A percentile compares a stretch with the other conserved stretches of the same genome.
Conservation (phyloP, 345 rosid genomes). For the Jatropha curcas region DNA sequence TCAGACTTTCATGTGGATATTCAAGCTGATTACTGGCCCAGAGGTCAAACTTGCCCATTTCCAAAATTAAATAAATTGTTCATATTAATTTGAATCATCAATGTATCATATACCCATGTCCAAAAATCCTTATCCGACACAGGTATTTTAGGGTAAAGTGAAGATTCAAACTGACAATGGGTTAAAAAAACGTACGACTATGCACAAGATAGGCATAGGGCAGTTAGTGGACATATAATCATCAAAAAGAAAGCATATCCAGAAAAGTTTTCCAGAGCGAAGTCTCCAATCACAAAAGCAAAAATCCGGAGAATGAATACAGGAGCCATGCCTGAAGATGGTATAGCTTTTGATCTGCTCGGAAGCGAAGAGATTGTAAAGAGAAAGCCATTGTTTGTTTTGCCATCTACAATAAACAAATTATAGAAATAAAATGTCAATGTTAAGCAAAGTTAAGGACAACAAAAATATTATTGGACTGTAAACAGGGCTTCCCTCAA, state of each 20-base stretch:
- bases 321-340: constrained; percentile 73
- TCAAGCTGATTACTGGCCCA: background rate
- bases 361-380: constrained; percentile 69
- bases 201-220: background rate
- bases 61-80: background rate
- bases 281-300: background rate
- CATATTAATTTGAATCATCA: background rate
- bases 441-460: constrained; percentile 7
- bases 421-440: background rate
- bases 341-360: constrained; percentile 95
- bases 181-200: background rate
- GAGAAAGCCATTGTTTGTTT: constrained; percentile 97
- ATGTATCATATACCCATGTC: background rate
- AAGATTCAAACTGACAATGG: background rate
- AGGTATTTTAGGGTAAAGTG: background rate
- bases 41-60: background rate
- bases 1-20: background rate
- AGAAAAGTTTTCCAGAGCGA: background rate
- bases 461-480: background rate
- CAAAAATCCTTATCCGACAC: background rate
- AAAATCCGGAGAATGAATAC: background rate
- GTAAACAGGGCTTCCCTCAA: constrained; percentile 1
- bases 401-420: constrained; percentile 63
- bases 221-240: background rate
- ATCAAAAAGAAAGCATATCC: background rate